phyloP scores from a whole-genome alignment of 1,284 basidiomycete species.

The Spongispora temasekensis region DNA sequence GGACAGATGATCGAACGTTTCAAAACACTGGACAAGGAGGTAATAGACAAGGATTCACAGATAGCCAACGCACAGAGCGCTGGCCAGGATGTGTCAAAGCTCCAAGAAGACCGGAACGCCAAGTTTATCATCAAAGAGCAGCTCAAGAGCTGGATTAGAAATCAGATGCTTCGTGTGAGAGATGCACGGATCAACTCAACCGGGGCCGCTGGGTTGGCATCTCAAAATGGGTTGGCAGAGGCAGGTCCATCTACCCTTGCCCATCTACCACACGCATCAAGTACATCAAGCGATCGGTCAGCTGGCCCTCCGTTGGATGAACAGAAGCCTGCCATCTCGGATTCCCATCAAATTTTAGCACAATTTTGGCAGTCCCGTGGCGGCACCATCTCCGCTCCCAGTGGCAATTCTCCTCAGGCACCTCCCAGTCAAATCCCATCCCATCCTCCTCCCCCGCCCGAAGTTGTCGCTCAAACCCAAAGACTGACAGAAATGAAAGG shows the following conservation, averaged over 20 bases:
- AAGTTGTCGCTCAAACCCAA: slow-evolving; percentile 49
- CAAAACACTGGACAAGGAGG: slow-evolving; percentile 18
- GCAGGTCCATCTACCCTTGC: slow-evolving; percentile 14
- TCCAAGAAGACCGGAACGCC: slow-evolving; percentile 11
- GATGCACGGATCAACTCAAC: neutral
- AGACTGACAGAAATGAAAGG: slow-evolving; percentile 49
- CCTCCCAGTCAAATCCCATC: slow-evolving; percentile 16
- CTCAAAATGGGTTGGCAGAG: slow-evolving; percentile 8
- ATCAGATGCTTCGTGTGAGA: slow-evolving; percentile 2
- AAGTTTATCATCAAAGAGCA: slow-evolving; percentile 11
- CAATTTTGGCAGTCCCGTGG: slow-evolving; percentile 34
- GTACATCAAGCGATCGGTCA: slow-evolving; percentile 9
- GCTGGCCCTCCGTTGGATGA: slow-evolving; percentile 17
- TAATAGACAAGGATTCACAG: slow-evolving; percentile 9
- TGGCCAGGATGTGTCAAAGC: slow-evolving; percentile 19
- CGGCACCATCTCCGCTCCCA: slow-evolving; percentile 11
- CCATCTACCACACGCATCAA: slow-evolving; percentile 7
- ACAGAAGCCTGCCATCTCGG: slow-evolving; percentile 16
- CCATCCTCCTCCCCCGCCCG: slow-evolving; percentile 16
- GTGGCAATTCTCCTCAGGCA: neutral
- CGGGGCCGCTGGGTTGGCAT: slow-evolving; percentile 3
- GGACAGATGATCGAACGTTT: slow-evolving; percentile 28
- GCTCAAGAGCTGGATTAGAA: slow-evolving; percentile 19
- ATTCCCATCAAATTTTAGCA: slow-evolving; percentile 28
- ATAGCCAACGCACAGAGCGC: slow-evolving; percentile 10